Base-by-base conservation (phyloP, 352 stramenopile species). In the Globisporangium lucens region DNA sequence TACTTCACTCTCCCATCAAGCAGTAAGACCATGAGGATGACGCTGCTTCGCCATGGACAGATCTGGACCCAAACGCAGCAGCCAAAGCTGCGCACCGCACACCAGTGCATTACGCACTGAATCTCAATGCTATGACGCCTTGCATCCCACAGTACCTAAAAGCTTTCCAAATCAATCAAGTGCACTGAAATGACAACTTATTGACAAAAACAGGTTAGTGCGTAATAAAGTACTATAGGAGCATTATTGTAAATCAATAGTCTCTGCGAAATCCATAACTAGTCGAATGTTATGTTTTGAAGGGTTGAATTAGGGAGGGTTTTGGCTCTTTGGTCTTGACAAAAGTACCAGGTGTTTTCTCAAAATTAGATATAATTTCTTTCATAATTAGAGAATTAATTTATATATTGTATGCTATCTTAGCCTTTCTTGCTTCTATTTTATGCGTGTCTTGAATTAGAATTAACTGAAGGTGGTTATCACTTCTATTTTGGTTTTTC, bases 401-500 rank as follows among this genome's bases (percentile, higher is more conserved):
- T 8, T 2, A 12, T 51, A 33, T n/a, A 1, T 24, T 27, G 15
- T 59, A 38, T 41, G 1, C 29, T 33, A 24, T 7, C 12, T 17
- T 17, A 59, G 2, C 6, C 3, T 7, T 17, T n/a, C 9, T 46
- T 60, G 55, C 2, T 46, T 2, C 27, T 2, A 6, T 24, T 35
- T 24, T 24, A 35, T 0, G 5, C n/a, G 22, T 12, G 0, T 36
- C 10, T 52, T 63, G 57, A 24, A 12, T 30, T 27, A 24, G 24
- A 24, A 24, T 24, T 24, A 24, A 24, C 24, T 24, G 36, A 24
- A 63, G 36, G 20, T 35, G 27, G 55, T 33, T 33, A 61, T n/a
- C 13, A 20, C 20, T 30, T 49, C 24, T 29, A 35, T 53, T 63
- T 63, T 36, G 58, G 24, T 53, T 63, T 63, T 63, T 63, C 27